phyloP scores from a whole-genome alignment of 2,329 filamentous ascomycete species.

The Tolypocladium tropicale region DNA sequence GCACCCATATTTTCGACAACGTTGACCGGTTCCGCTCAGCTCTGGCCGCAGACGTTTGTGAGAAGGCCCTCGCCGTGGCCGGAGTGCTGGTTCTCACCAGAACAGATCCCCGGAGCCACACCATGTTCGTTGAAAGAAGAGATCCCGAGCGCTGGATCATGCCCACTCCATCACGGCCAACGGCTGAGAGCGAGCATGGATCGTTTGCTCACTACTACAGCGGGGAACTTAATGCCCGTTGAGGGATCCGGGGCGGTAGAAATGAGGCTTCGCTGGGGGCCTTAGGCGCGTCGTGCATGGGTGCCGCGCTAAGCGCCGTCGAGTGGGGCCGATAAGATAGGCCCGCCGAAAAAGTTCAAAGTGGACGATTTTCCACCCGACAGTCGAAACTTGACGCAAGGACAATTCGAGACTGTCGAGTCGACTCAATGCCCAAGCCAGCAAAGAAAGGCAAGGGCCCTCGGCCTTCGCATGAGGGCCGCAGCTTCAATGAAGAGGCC shows the following conservation, averaged over 20 bases:
- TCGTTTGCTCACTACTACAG: not conserved
- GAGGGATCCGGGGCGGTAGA: not conserved
- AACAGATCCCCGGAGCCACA: constrained; percentile 5
- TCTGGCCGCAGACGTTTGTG: constrained; percentile 22
- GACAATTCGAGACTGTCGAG: not conserved
- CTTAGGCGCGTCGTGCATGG: not conserved
- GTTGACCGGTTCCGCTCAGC: constrained; percentile 16
- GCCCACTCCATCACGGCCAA: not conserved
- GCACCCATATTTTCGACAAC: constrained; percentile 70
- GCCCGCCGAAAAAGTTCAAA: constrained; percentile 7
- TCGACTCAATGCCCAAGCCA: constrained; percentile 20
- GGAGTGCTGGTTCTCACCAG: constrained; percentile 2
- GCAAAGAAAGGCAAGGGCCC: constrained; percentile 26
- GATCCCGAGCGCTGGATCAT: not conserved
- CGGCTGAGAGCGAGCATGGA: not conserved
- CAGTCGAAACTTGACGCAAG: not conserved
- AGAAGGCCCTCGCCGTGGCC: constrained; percentile 11
- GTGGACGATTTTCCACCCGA: not conserved
- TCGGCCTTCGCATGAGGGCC: constrained; percentile 10
- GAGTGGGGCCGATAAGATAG: constrained; percentile 10
- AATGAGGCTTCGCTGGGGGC: not conserved
- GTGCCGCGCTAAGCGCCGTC: not conserved
- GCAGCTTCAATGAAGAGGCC: constrained; percentile 36
- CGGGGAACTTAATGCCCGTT: no score
- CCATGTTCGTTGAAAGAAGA: constrained; percentile 10